A percentile compares a stretch with the other conserved stretches of the same genome.
Evolutionary conservation across 495 filamentous ascomycete genomes (phyloP).

Genomic region (Lentithecium fluviatile): DNA sequence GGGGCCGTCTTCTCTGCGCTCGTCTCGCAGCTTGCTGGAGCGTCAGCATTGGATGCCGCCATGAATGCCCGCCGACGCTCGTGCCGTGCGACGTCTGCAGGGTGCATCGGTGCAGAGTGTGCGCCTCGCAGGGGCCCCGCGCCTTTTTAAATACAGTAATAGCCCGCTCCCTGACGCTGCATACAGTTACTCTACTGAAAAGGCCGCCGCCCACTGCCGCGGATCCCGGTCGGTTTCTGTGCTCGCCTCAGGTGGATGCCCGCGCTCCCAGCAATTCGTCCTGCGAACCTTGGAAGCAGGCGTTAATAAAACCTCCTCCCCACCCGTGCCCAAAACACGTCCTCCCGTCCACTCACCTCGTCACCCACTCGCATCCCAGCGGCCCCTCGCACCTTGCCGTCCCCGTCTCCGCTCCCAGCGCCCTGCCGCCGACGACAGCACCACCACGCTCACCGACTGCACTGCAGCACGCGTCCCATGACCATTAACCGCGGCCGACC

Average conservation of each 20-base stretch:
- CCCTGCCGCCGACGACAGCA: not conserved
- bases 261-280: no score
- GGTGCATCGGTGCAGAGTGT: no score
- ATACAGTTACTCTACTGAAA: no score
- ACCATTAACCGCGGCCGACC: constrained; percentile 23
- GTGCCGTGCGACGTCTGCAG: constrained; percentile 13
- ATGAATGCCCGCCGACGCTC: not conserved
- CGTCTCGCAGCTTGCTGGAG: no score
- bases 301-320: not conserved
- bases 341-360: not conserved
- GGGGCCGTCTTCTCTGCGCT: not conserved
- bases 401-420: not conserved
- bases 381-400: constrained; percentile 2
- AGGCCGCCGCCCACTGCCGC: no score
- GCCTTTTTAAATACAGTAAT: no score
- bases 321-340: not conserved
- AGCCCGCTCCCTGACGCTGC: no score
- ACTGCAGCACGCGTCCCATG: constrained; percentile 22
- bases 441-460: constrained; percentile 1
- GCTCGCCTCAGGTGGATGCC: no score
- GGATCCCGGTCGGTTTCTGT: no score
- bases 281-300: not conserved
- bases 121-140: no score
- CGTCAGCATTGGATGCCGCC: constrained; percentile 8
- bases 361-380: constrained; percentile 1